Percentiles rank a stretch among this genome's conserved stretches.
These are phyloP conservation scores for Trichoderma afroharzianum DNA, from an alignment of 2,329 filamentous ascomycete genomes.

Conservation along the genomic window DNA sequence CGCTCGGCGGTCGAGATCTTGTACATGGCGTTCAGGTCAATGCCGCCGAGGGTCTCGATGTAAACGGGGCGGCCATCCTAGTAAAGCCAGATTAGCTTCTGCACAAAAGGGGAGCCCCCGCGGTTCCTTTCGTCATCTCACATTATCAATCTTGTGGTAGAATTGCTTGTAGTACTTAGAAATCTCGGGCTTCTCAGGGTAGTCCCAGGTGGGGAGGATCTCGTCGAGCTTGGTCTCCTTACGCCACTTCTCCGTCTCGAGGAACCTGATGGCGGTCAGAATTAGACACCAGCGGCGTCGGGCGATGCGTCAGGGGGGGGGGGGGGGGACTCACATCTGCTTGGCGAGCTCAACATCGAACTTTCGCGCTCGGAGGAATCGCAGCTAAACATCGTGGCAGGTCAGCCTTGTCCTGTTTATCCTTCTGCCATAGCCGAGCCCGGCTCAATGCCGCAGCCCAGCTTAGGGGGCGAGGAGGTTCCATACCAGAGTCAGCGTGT, in stretches of 20 bases:
- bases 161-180: constrained; percentile 96
- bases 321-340: constrained; percentile 67
- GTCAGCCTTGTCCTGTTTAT: background rate
- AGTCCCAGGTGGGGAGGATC: constrained; percentile 76
- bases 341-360: constrained; percentile 83
- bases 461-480: background rate
- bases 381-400: constrained; percentile 52
- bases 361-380: constrained; percentile 91
- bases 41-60: constrained; percentile 92
- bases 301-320: background rate
- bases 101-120: background rate
- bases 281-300: background rate
- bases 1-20: constrained; percentile 89
- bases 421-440: background rate
- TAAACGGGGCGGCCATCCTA: constrained; percentile 96
- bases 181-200: constrained; percentile 78
- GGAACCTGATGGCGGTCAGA: constrained; percentile 62
- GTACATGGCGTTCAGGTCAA: constrained; percentile 84
- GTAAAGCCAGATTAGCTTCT: constrained; percentile 6
- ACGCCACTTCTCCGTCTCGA: constrained; percentile 88
- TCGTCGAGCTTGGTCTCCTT: constrained; percentile 81
- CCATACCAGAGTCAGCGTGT: constrained; percentile 84
- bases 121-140: constrained; percentile 30
- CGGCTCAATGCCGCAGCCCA: background rate
- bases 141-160: constrained; percentile 95